A percentile compares a stretch with the other conserved stretches of the same genome.
Conservation (phyloP, 1,284 basidiomycete genomes). For the Clitocybe nebularis region DNA sequence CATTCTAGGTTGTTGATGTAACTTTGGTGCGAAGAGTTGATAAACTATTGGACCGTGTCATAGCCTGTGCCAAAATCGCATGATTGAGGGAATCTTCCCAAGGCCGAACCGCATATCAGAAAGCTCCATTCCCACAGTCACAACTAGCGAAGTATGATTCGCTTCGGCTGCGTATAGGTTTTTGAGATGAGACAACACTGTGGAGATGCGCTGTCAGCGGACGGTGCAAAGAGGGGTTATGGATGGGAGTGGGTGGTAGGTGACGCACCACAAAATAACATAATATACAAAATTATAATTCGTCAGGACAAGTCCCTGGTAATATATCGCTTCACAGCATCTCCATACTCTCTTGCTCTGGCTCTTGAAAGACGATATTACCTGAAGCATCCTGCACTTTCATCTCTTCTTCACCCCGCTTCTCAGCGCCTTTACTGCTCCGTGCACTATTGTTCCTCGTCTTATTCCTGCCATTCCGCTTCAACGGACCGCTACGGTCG, state of each 20-base stretch:
- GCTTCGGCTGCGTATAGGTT: not conserved
- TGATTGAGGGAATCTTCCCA: not conserved
- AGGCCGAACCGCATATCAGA: not conserved
- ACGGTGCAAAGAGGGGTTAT: not conserved
- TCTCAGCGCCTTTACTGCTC: constrained; percentile 6
- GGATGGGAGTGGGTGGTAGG: no score
- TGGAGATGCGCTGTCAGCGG: no score
- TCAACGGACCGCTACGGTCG: constrained; percentile 21
- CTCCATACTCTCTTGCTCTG: constrained; percentile 38
- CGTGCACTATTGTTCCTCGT: constrained; percentile 19
- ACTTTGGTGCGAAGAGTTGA: no score
- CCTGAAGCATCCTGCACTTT: constrained; percentile 5
- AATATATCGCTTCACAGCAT: constrained; percentile 31
- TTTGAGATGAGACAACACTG: not conserved
- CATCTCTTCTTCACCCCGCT: constrained; percentile 9
- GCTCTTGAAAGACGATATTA: constrained; percentile 28
- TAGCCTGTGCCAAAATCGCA: not conserved
- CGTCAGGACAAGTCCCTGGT: no score
- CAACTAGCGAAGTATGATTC: constrained; percentile 3
- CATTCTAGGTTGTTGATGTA: no score
- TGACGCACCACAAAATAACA: no score
- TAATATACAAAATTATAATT: no score
- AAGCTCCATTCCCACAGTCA: constrained; percentile 5
- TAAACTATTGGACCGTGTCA: no score
- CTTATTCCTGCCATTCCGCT: constrained; percentile 24